Evolutionary conservation across 345 rosid species (phyloP), one percentile per base, ranked within the genome.

Genomic region (Cardiospermum halicacabum): DNA sequence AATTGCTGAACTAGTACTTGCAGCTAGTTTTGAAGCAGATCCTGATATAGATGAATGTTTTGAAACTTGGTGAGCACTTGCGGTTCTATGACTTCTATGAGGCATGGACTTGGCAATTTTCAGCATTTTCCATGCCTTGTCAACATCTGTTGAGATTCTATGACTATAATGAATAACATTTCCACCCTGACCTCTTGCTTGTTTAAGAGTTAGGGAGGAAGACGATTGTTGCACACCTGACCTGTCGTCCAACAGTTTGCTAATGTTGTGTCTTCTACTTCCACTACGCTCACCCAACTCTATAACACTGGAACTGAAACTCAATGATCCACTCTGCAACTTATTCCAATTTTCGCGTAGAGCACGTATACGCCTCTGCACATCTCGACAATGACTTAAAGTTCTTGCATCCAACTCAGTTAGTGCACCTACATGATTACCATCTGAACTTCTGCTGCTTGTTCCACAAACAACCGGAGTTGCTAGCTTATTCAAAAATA

Each of bases 91-190:
- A 18, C 66, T 72, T n/a, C n/a, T n/a, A 28, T 42, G n/a, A 31
- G 69, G 72, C 25, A 56, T 62, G n/a, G 75, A 73, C 73, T 75
- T 82, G 9, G 89, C 87, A 49, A 60, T 67, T 56, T 73, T 70
- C 89, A 82, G 67, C 87, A 84, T 84, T 78, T 82, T 81, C 89
- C 89, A 84, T 30, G 89, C 92, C 68, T 78, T 80, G 42, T 73
- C 49, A 55, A 76, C 57, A 71, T 77, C 77, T n/a, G 49, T 8
- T 18, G 68, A 58, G 7, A 53, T 57, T 66, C 64, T 56, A 32
- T 12, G 2, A 55, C n/a, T n/a, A 16, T 56, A 27, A 13, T 67
- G 65, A 25, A 25, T 30, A 45, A 18, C 19, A 24, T 31, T 59
- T 2, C 45, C 32, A 19, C 16, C 50, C 11, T 26, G 34, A 55